Percentiles rank a stretch among this genome's conserved stretches.
Conservation (phyloP, 257 asterid species). For the Verbascum thapsus region DNA sequence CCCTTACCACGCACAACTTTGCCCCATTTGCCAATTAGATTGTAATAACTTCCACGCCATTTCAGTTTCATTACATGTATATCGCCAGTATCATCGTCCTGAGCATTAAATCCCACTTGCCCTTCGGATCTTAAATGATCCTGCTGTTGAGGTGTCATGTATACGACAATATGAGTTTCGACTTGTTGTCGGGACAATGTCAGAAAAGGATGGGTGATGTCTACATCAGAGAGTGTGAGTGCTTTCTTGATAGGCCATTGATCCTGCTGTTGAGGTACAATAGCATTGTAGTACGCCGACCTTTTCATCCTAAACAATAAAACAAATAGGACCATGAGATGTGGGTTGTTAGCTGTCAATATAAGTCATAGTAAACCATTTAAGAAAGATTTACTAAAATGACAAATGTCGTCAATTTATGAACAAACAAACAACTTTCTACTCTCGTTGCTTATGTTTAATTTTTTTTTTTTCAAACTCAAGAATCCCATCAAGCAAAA, state of each 20-base stretch:
- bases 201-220: constrained; percentile 61
- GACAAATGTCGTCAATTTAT: background rate
- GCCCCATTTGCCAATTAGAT: constrained; percentile 61
- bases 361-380: background rate
- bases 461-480: constrained; percentile 1
- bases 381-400: background rate
- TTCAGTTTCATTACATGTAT: constrained; percentile 49
- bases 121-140: constrained; percentile 46
- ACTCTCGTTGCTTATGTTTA: background rate
- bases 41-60: constrained; percentile 62
- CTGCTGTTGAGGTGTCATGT: constrained; percentile 52
- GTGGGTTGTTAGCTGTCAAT: background rate
- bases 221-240: constrained; percentile 60
- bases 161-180: constrained; percentile 45
- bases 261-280: constrained; percentile 43
- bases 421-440: background rate
- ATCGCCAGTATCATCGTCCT: constrained; percentile 57
- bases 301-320: constrained; percentile 47
- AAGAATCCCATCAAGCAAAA: constrained; percentile 20
- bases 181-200: constrained; percentile 60
- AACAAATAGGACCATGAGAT: constrained; percentile 18
- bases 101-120: constrained; percentile 53
- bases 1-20: constrained; percentile 61
- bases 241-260: constrained; percentile 60
- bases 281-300: constrained; percentile 39